Evolutionary conservation across 352 stramenopile genomes (phyloP).

Genomic region (Pythium grandisporangium): DNA sequence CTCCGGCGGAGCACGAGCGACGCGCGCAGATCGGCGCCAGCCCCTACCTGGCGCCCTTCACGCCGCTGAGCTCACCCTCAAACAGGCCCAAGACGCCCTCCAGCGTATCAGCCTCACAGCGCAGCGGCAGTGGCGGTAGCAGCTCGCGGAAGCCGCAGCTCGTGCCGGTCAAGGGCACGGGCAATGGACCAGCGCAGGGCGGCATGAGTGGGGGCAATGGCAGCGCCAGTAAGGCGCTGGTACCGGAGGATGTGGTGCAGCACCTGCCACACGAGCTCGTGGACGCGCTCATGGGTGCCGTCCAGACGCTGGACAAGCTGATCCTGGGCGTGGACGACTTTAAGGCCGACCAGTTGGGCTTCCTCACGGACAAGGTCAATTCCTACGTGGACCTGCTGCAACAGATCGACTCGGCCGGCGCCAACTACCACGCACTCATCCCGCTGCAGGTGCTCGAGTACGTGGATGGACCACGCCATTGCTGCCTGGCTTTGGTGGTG

Average conservation of each 20-base stretch:
- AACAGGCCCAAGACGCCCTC: constrained; percentile 45
- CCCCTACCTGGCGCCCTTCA: constrained; percentile 61
- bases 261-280: constrained; percentile 46
- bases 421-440: constrained; percentile 46
- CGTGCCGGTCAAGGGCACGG: constrained; percentile 38
- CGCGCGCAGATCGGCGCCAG: constrained; percentile 52
- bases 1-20: constrained; percentile 27
- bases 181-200: constrained; percentile 6
- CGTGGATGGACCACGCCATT: constrained; percentile 12
- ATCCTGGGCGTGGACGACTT: constrained; percentile 48
- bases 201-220: constrained; percentile 3
- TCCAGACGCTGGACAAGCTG: constrained; percentile 60
- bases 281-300: constrained; percentile 44
- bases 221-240: constrained; percentile 16
- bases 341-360: constrained; percentile 45
- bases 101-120: constrained; percentile 14
- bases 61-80: constrained; percentile 49
- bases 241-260: constrained; percentile 50
- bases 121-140: no score
- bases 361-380: constrained; percentile 45
- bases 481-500: background rate
- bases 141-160: constrained; percentile 47
- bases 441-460: constrained; percentile 52
- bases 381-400: constrained; percentile 55
- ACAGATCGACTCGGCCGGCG: constrained; percentile 25